Evolutionary conservation across 106 monocot species (phyloP), one percentile per base, ranked within the genome.

Genomic region (Platanthera guangdongensis): DNA sequence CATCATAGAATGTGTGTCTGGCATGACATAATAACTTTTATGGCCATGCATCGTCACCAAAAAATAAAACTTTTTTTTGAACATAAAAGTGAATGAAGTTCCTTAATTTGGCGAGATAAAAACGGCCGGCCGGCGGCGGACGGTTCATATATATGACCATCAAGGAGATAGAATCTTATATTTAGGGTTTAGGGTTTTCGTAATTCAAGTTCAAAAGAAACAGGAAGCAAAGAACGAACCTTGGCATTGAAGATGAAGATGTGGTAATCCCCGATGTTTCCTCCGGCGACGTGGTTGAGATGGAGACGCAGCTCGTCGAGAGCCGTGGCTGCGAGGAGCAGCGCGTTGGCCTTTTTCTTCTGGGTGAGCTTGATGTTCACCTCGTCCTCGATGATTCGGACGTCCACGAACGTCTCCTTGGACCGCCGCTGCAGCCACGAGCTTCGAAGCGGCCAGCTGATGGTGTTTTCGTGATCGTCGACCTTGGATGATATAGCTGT

Each of bases 201-300:
- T 25, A 25, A 25, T 25, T 25, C 25, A 25, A 8, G 53, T 53
- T 53, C 53, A 53, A 53, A 25, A 53, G 12, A 39, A 14, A 8
- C 8, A 1, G 53, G 14, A 53, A 47, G 10, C 8, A 10, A 75
- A 63, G 21, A 55, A 75, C 74, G 21, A 55, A 95, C 95, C 99
- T 99, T 99, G 25, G 99, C 79, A 68, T 99, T 99, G 80, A 99
- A 86, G 87, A 99, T 84, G 87, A 92, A 94, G 80, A 92, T 79
- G 65, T 90, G 81, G 57, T 82, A 85, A 18, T 92, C 90, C 50
- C 94, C 99, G n/a, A 99, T 94, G 79, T 74, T 85, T 9, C 92
- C 90, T 14, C 89, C 94, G 1, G 92, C 78, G 57, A 85, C 85
- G 76, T 99, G 94, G 74, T 85, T 50, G 51, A 92, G 83, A 19